Evolutionary conservation across 2,329 filamentous ascomycete species (phyloP).

Genomic region (Colletotrichum filicis): DNA sequence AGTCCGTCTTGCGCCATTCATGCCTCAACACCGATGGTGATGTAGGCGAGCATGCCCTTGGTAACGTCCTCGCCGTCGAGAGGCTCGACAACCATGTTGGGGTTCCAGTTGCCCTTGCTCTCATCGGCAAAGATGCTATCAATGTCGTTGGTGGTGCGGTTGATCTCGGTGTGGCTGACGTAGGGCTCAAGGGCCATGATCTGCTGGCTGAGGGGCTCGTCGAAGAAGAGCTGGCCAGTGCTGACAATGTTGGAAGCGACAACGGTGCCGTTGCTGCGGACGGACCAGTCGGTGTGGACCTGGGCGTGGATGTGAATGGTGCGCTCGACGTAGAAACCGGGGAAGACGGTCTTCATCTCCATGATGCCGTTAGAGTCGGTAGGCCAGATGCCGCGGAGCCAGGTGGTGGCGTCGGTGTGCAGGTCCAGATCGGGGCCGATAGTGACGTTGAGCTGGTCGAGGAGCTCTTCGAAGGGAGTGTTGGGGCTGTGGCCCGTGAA

Average conservation of each 20-base stretch:
- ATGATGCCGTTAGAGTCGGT: conserved; percentile 38
- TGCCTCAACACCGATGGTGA: conserved; percentile 23
- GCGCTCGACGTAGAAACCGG: conserved; percentile 56
- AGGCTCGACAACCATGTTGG: conserved; percentile 24
- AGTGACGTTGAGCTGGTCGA: conserved; percentile 27
- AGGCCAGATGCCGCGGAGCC: conserved; percentile 34
- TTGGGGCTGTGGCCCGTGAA: conserved; percentile 13
- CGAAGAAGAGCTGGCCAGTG: conserved; percentile 30
- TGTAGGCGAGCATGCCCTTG: conserved; percentile 28
- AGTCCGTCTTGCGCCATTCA: background rate
- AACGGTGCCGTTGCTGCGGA: conserved; percentile 31
- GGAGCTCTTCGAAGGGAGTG: conserved; percentile 26
- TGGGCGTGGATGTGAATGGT: conserved; percentile 60
- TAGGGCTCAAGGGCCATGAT: conserved; percentile 63
- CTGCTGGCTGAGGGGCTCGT: conserved; percentile 19
- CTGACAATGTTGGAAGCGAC: conserved; percentile 45
- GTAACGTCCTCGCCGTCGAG: conserved; percentile 25
- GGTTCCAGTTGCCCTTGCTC: conserved; percentile 21
- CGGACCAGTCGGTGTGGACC: conserved; percentile 50
- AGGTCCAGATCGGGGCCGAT: conserved; percentile 24
- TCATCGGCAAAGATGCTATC: conserved; percentile 22
- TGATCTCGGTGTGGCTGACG: conserved; percentile 49
- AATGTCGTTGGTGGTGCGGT: conserved; percentile 26
- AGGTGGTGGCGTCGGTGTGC: conserved; percentile 27
- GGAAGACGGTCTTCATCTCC: conserved; percentile 56